A percentile compares a stretch with the other conserved stretches of the same genome.
Conservation (phyloP, 345 rosid genomes). For the Isatis tinctoria region DNA sequence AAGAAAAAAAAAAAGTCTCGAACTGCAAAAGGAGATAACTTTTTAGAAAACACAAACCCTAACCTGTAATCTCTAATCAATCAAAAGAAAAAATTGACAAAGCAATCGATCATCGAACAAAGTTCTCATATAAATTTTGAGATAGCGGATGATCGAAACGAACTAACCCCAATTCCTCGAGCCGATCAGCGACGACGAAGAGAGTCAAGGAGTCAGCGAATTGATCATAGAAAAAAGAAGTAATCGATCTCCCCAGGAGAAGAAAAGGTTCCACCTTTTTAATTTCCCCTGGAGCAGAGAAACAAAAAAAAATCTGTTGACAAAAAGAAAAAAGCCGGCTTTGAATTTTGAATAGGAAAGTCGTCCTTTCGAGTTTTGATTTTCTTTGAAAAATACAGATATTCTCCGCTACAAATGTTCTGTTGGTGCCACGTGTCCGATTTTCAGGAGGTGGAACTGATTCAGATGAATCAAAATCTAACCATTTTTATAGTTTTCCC, state of each 20-base stretch:
- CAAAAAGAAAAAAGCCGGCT: not conserved
- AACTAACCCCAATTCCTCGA: conserved; percentile 16
- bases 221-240: too few species aligned
- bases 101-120: conserved; percentile 12
- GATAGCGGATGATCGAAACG: not conserved
- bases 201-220: conserved; percentile 1
- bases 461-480: not conserved
- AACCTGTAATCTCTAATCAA: not conserved
- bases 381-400: not conserved
- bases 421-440: not conserved
- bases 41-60: conserved; percentile 1
- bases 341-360: conserved; percentile 7
- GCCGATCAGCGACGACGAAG: conserved; percentile 15
- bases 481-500: not conserved
- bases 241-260: conserved; percentile 21
- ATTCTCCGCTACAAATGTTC: conserved; percentile 12
- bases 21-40: not conserved
- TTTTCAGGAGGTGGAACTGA: not conserved
- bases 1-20: not conserved
- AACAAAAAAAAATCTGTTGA: too few species aligned
- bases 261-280: conserved; percentile 18
- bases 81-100: not conserved
- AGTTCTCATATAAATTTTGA: not conserved
- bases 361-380: not conserved
- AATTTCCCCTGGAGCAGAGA: conserved; percentile 14